Conservation (phyloP, 2,329 filamentous ascomycete genomes). For the Lecanosticta acicola region DNA sequence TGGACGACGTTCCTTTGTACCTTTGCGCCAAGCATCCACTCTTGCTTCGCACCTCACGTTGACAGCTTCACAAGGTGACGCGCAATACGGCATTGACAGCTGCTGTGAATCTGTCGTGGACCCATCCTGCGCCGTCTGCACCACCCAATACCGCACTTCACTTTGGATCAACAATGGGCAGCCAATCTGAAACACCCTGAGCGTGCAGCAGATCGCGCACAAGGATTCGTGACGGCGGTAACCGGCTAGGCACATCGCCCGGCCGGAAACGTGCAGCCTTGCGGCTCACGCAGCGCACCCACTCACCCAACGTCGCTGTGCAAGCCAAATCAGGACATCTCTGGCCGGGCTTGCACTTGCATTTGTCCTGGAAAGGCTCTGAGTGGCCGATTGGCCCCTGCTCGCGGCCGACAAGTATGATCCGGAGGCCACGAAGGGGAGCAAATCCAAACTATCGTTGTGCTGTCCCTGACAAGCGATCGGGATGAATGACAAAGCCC, state of each 20-base stretch:
- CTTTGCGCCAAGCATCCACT: conserved; percentile 7
- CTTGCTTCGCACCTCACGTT: conserved; percentile 22
- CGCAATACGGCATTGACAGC: conserved; percentile 17
- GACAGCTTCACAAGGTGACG: conserved; percentile 19
- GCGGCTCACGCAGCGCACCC: conserved; percentile 11
- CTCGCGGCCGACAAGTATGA: background rate
- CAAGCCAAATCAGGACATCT: conserved; percentile 5
- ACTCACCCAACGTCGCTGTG: conserved; percentile 1
- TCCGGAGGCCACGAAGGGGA: conserved; percentile 5
- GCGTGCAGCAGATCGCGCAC: conserved; percentile 19
- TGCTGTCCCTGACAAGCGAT: conserved; percentile 13
- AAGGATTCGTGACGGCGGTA: conserved; percentile 9
- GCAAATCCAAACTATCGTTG: conserved; percentile 20
- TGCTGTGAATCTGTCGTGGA: conserved; percentile 19
- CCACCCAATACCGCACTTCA: conserved; percentile 10
- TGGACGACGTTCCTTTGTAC: conserved; percentile 6
- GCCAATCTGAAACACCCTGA: conserved; percentile 21
- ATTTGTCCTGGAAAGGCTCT: background rate
- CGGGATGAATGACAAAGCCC: conserved; percentile 18
- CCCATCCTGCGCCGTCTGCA: conserved; percentile 11
- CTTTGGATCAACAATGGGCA: conserved; percentile 20
- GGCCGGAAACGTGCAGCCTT: conserved; percentile 10
- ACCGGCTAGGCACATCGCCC: conserved; percentile 9
- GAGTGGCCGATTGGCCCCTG: background rate
- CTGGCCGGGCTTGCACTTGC: background rate